Evolutionary conservation across 768 basidiomycete species (phyloP), one percentile per base, ranked within the genome.

Genomic region (Lactarius psammicola): DNA sequence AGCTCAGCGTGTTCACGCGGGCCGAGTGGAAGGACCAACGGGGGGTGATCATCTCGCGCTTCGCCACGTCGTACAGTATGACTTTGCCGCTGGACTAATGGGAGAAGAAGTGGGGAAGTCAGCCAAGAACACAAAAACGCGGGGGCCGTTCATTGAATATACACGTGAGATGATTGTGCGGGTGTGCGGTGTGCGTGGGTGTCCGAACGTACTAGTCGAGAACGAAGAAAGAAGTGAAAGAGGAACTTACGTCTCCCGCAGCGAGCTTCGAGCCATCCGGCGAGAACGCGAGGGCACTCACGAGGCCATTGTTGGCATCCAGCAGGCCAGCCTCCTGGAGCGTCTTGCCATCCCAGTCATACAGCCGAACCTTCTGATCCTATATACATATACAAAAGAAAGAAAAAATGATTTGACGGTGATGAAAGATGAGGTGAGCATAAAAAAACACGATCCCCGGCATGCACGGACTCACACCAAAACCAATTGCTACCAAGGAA

Each of bases 21-120:
- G 86, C 92, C 10, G 87, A 81, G 77, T 98, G 96, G 79, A 88
- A 86, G 9, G 90, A 84, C 96, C 96, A 98, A 63, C 87, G 85
- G 3, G 87, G 81, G 44, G 88, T 89, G 65, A 89, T 78, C 67
- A 88, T 89, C 80, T 85, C 85, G 68, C 84, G 82, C 73, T 88
- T 82, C 60, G 78, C 77, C 13, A 86, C 85, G 69, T 93, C 87
- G 75, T 88, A 92, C 20, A 97, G 80, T 26, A 88, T 78, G 62
- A 98, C 85, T 75, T 89, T 89, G 26, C 95, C 95, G 36, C 81
- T 83, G 3, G 91, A 87, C 93, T 96, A 20, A 26, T 33, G 64
- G 23, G 31, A 56, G 31, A 54, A 46, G 59, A 6, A 28, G 18
- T 28, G 23, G n/a, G 34, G 28, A 23, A n/a, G 13, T 46, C 23